Percentiles rank a stretch among this genome's conserved stretches.
Evolutionary conservation across 2,329 filamentous ascomycete genomes (phyloP).

Genomic region (Diaporthe vaccinii): DNA sequence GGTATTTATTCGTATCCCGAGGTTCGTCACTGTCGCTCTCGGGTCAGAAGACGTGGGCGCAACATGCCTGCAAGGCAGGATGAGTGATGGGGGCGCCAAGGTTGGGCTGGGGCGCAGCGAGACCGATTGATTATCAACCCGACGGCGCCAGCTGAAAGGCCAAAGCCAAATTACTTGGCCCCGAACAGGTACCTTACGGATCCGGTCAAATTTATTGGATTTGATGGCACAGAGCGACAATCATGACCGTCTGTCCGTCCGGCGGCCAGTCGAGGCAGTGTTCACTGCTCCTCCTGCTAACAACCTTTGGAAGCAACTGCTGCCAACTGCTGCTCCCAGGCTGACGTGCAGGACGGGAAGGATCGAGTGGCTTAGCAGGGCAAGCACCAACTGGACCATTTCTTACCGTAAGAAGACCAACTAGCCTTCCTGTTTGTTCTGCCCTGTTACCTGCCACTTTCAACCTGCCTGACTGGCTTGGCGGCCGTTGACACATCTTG

Average conservation of each 20-base stretch:
- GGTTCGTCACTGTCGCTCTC: not conserved
- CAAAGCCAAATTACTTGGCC: not conserved
- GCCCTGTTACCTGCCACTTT: not conserved
- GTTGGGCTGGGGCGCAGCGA: constrained; percentile 24
- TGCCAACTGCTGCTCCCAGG: not conserved
- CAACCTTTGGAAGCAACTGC: not conserved
- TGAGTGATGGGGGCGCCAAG: constrained; percentile 23
- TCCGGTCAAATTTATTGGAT: too few species aligned
- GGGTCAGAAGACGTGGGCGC: not conserved
- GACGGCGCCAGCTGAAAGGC: constrained; percentile 17
- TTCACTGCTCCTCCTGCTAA: not conserved
- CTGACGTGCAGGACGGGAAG: constrained; percentile 3
- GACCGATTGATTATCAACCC: constrained; percentile 5
- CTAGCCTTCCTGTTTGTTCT: not conserved
- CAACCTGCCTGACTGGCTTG: not conserved
- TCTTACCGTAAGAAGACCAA: not conserved
- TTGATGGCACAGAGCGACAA: not conserved
- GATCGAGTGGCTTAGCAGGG: constrained; percentile 14
- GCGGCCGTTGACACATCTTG: not conserved
- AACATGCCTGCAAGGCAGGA: constrained; percentile 16
- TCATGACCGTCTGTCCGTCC: not conserved
- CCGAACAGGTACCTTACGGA: too few species aligned
- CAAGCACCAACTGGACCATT: not conserved
- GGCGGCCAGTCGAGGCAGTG: not conserved
- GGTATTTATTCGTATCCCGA: not conserved